phyloP scores from a whole-genome alignment of 1,284 basidiomycete species.

The Cerioporus squamosus region DNA sequence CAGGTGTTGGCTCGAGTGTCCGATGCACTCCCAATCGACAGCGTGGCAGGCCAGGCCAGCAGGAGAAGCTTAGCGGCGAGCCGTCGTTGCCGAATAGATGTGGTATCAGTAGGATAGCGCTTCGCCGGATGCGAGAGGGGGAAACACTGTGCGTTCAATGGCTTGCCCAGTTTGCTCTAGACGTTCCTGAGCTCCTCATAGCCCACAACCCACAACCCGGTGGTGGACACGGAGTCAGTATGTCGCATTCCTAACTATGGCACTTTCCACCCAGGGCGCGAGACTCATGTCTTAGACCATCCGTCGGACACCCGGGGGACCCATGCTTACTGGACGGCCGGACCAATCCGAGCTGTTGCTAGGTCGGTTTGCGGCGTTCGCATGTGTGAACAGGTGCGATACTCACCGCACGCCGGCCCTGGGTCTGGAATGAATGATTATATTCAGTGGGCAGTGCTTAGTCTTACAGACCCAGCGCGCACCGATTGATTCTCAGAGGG shows the following conservation, averaged over 20 bases:
- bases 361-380: slow-evolving; percentile 10
- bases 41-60: too few relatives aligned
- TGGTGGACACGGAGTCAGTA: slow-evolving; percentile 11
- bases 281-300: background rate
- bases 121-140: background rate
- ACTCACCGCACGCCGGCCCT: slow-evolving; percentile 16
- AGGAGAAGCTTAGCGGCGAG: background rate
- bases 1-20: too few relatives aligned
- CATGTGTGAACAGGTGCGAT: background rate
- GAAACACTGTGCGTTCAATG: background rate
- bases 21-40: too few relatives aligned
- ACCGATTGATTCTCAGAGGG: slow-evolving; percentile 15
- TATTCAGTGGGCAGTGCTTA: background rate
- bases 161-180: slow-evolving; percentile 2
- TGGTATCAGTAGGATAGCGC: background rate
- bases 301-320: slow-evolving; percentile 15
- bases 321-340: background rate
- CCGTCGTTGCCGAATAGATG: background rate
- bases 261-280: slow-evolving; percentile 1
- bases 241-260: slow-evolving; percentile 8
- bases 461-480: slow-evolving; percentile 15
- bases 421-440: slow-evolving; percentile 1
- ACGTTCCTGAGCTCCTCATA: slow-evolving; percentile 11
- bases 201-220: background rate
- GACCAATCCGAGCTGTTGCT: slow-evolving; percentile 5